Evolutionary conservation across 768 basidiomycete genomes (phyloP).

Genomic region (Calocybe indica): DNA sequence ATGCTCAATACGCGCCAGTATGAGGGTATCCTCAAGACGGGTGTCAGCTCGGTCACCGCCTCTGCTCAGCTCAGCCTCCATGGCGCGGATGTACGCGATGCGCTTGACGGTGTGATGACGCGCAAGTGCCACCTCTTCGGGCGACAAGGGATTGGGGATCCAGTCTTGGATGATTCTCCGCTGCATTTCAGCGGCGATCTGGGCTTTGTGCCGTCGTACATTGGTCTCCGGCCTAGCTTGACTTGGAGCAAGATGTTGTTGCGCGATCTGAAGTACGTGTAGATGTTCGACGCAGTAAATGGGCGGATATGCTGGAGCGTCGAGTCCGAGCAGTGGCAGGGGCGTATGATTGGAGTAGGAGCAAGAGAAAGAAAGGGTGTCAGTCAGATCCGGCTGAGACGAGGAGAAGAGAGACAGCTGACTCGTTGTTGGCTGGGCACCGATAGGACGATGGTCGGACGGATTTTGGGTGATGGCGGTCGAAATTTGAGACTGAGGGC

Average conservation of each 20-base stretch:
- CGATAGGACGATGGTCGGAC: too few species aligned
- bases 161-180: conserved; percentile 7
- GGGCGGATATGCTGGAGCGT: too few species aligned
- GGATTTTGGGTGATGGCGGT: too few species aligned
- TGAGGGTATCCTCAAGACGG: conserved; percentile 21
- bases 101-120: conserved; percentile 11
- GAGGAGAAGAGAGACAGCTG: too few species aligned
- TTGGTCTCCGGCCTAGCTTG: too few species aligned
- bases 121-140: conserved; percentile 8
- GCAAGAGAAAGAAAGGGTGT: too few species aligned
- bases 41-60: not conserved
- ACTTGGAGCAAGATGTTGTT: not conserved
- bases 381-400: too few species aligned
- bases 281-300: too few species aligned
- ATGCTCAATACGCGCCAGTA: conserved; percentile 28
- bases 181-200: conserved; percentile 3
- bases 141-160: conserved; percentile 13
- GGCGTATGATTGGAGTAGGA: too few species aligned
- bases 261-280: not conserved
- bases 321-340: too few species aligned
- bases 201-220: conserved; percentile 1
- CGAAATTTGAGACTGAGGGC: too few species aligned
- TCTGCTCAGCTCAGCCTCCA: conserved; percentile 7
- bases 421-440: too few species aligned
- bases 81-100: conserved; percentile 7